Conservation (phyloP, 805 yeast species). For the Metschnikowia henanensis region DNA sequence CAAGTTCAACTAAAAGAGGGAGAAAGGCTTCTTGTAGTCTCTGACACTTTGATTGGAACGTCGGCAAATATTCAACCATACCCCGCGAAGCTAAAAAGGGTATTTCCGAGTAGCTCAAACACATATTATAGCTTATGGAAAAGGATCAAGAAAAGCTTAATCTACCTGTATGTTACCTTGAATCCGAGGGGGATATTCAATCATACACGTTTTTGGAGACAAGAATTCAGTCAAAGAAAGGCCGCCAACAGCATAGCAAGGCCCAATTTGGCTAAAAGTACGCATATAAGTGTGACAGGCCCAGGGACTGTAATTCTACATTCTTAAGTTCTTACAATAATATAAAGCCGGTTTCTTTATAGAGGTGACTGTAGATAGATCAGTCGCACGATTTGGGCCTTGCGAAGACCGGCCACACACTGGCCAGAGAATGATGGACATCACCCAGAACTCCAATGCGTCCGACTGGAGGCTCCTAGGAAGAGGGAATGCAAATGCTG, state of each 20-base stretch:
- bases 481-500: conserved; percentile 50
- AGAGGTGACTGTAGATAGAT: conserved; percentile 1
- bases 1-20: conserved; percentile 6
- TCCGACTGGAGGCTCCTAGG: conserved; percentile 46
- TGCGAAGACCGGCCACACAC: too few species aligned
- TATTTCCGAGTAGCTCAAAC: too few species aligned
- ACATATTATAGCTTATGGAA: too few species aligned
- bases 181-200: too few species aligned
- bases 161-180: too few species aligned
- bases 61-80: background rate
- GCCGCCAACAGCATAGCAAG: too few species aligned
- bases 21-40: background rate
- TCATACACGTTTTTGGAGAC: too few species aligned
- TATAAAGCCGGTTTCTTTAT: too few species aligned
- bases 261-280: too few species aligned
- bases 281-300: background rate
- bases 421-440: background rate
- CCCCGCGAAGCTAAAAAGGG: background rate
- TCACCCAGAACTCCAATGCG: conserved; percentile 4
- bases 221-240: too few species aligned
- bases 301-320: conserved; percentile 4
- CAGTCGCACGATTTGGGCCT: background rate
- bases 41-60: conserved; percentile 3
- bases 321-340: too few species aligned
- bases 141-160: too few species aligned